Percentiles rank a stretch among this genome's conserved stretches.
Conservation (phyloP, 2,329 filamentous ascomycete species). For the Diplocarpon rosae region DNA sequence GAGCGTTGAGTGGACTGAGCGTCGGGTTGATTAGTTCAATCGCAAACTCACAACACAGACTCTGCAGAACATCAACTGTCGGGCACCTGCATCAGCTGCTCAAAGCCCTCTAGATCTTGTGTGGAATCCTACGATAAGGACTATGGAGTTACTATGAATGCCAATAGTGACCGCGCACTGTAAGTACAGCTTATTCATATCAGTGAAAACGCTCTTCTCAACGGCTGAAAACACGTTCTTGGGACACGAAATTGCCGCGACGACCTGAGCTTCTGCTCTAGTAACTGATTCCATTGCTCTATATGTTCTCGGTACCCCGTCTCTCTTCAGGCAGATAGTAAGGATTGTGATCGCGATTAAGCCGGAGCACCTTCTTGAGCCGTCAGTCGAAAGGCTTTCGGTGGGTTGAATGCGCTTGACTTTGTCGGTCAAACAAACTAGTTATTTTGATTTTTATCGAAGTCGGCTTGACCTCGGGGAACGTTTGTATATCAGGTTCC, state of each 20-base stretch:
- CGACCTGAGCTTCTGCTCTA: constrained; percentile 29
- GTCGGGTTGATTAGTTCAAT: too few species aligned
- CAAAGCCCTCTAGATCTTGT: too few species aligned
- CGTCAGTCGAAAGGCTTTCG: constrained; percentile 63
- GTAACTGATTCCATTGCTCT: constrained; percentile 50
- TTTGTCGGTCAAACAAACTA: constrained; percentile 44
- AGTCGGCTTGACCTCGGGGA: too few species aligned
- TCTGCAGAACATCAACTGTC: not conserved
- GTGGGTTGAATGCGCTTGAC: constrained; percentile 93
- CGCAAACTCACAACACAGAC: not conserved
- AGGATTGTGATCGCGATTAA: constrained; percentile 77
- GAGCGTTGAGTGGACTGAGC: too few species aligned
- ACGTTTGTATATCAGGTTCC: too few species aligned
- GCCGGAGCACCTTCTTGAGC: constrained; percentile 92
- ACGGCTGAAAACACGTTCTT: not conserved
- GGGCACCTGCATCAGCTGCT: not conserved
- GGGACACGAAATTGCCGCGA: constrained; percentile 23
- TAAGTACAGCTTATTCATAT: not conserved
- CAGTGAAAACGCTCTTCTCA: not conserved
- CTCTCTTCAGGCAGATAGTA: constrained; percentile 64
- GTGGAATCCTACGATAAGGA: too few species aligned
- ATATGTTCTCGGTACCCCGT: constrained; percentile 77
- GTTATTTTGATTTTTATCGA: not conserved
- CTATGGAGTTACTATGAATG: too few species aligned
- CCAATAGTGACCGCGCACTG: too few species aligned